Evolutionary conservation across 495 filamentous ascomycete species (phyloP).

Genomic region (Penicillium manginii): DNA sequence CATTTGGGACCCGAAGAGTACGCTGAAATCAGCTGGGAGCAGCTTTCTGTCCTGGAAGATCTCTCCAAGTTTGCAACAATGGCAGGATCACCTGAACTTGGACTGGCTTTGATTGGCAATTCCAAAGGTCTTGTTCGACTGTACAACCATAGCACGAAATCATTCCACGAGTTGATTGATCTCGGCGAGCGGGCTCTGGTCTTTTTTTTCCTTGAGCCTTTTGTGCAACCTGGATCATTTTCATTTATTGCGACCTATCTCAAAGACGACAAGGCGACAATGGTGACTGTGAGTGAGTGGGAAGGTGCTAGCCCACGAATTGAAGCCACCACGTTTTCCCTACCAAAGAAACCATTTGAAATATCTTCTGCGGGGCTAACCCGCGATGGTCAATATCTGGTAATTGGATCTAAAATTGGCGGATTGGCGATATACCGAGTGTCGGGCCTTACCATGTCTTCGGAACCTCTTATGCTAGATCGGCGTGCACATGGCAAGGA

Average conservation of each 20-base stretch:
- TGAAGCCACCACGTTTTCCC: constrained; percentile 24
- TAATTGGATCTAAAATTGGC: constrained; percentile 72
- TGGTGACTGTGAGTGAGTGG: constrained; percentile 32
- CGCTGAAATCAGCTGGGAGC: constrained; percentile 33
- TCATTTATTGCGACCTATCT: constrained; percentile 39
- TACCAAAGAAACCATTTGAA: constrained; percentile 38
- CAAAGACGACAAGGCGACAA: constrained; percentile 29
- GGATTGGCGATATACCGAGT: constrained; percentile 58
- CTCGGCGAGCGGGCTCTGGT: constrained; percentile 30
- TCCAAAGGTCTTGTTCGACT: constrained; percentile 34
- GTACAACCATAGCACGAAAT: constrained; percentile 40
- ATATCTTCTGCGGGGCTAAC: constrained; percentile 43
- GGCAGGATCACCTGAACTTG: constrained; percentile 28
- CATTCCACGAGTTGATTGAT: constrained; percentile 27
- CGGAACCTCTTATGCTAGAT: constrained; percentile 29
- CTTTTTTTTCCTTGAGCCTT: constrained; percentile 28
- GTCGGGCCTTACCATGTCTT: constrained; percentile 12
- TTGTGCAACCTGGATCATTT: constrained; percentile 10
- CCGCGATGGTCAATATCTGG: constrained; percentile 47
- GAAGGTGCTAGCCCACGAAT: constrained; percentile 19
- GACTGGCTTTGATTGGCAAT: constrained; percentile 44
- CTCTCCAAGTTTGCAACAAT: constrained; percentile 36
- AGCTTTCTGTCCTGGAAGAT: constrained; percentile 34
- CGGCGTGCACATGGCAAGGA: constrained; percentile 60
- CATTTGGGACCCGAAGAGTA: constrained; percentile 21